Evolutionary conservation across 1,284 basidiomycete genomes (phyloP).

Genomic region (Trametes versicolor): DNA sequence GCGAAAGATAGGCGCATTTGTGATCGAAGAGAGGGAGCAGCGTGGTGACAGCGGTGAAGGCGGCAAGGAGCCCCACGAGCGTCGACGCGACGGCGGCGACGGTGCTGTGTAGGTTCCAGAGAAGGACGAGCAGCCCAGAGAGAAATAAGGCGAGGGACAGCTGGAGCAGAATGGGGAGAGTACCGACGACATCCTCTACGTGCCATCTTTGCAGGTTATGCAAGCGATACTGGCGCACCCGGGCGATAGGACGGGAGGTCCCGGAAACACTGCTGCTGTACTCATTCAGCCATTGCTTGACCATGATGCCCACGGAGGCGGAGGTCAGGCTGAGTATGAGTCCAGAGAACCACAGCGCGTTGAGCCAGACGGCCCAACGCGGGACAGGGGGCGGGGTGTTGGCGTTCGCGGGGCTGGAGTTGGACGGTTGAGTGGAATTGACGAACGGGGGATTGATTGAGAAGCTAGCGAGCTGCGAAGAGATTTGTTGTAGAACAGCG

Average conservation of each 20-base stretch:
- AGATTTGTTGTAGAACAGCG: conserved; percentile 15
- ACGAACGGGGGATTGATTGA: conserved; percentile 17
- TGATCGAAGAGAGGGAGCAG: not conserved
- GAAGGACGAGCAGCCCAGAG: conserved; percentile 26
- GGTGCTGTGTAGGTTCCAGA: not conserved
- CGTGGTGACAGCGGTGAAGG: not conserved
- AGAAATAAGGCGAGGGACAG: conserved; percentile 27
- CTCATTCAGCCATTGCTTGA: conserved; percentile 34
- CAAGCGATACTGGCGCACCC: conserved; percentile 26
- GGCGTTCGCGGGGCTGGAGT: not conserved
- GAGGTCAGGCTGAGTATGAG: conserved; percentile 29
- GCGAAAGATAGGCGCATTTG: not conserved
- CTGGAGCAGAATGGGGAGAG: conserved; percentile 30
- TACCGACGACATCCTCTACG: conserved; percentile 19
- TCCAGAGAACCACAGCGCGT: conserved; percentile 31
- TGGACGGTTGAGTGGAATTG: conserved; percentile 18
- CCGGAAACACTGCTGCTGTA: conserved; percentile 12
- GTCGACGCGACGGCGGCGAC: not conserved
- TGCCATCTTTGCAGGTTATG: conserved; percentile 23
- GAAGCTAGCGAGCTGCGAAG: conserved; percentile 17
- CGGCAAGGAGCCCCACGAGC: not conserved
- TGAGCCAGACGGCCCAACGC: conserved; percentile 20
- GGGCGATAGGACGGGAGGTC: conserved; percentile 15
- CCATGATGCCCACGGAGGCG: conserved; percentile 26
- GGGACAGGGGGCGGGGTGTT: not conserved